These are phyloP conservation scores for Lithospermum erythrorhizon DNA, from an alignment of 257 asterid species.

Conservation along the genomic window DNA sequence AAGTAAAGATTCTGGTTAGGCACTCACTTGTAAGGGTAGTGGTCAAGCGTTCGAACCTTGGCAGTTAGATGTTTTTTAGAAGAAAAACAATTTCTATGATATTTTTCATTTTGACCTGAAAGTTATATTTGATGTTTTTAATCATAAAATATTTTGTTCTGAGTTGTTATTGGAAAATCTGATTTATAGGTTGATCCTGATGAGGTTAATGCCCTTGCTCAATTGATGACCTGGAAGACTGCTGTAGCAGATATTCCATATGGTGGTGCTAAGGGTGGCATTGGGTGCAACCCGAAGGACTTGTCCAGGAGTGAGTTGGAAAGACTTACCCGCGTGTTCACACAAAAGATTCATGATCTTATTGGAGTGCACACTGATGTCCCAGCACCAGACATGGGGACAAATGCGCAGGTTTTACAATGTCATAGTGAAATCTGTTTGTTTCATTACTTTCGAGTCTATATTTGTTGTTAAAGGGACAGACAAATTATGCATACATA, in stretches of 20 bases:
- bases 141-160: constrained; percentile 6
- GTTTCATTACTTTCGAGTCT: not conserved
- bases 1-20: not conserved
- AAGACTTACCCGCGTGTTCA: constrained; percentile 93
- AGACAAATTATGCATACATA: not conserved
- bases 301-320: constrained; percentile 68
- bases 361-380: constrained; percentile 85
- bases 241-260: constrained; percentile 90
- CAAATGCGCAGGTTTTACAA: constrained; percentile 74
- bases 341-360: constrained; percentile 90
- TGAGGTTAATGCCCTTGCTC: constrained; percentile 98
- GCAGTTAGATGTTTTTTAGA: no score
- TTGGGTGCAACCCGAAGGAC: constrained; percentile 79
- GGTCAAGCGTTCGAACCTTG: no score
- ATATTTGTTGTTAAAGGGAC: not conserved
- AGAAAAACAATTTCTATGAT: not conserved
- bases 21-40: no score
- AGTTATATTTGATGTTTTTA: no score
- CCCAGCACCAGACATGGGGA: constrained; percentile 99
- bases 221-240: constrained; percentile 98
- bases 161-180: constrained; percentile 12
- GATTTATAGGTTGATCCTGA: constrained; percentile 72
- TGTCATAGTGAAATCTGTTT: not conserved
- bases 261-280: constrained; percentile 98
- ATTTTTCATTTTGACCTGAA: not conserved